These are phyloP conservation scores for Letharia columbiana DNA, from an alignment of 495 filamentous ascomycete genomes.

Conservation along the genomic window DNA sequence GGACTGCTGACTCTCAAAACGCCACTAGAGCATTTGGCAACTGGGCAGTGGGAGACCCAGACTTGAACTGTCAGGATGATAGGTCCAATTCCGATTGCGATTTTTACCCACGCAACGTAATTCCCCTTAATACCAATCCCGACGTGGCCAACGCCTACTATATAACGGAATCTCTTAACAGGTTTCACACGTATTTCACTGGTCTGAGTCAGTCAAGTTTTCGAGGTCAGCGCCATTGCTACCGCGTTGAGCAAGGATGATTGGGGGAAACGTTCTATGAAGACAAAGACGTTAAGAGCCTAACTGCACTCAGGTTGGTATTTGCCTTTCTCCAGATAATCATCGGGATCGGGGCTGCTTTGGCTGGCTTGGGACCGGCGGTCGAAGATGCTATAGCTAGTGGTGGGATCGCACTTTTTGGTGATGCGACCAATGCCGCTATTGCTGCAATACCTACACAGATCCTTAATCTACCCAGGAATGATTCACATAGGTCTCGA, in stretches of 20 bases:
- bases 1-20: not conserved
- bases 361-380: slow-evolving; percentile 22
- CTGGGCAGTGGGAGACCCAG: slow-evolving; percentile 29
- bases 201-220: slow-evolving; percentile 26
- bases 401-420: slow-evolving; percentile 3
- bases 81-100: slow-evolving; percentile 26
- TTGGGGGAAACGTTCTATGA: slow-evolving; percentile 27
- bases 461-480: no score
- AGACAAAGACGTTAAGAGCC: slow-evolving; percentile 27
- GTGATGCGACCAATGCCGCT: slow-evolving; percentile 10
- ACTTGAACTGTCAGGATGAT: slow-evolving; percentile 27
- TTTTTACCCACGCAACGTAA: slow-evolving; percentile 24
- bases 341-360: slow-evolving; percentile 25
- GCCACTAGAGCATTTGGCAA: slow-evolving; percentile 23
- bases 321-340: slow-evolving; percentile 18
- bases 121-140: slow-evolving; percentile 23
- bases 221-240: slow-evolving; percentile 24
- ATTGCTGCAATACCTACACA: not conserved
- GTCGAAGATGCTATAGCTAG: slow-evolving; percentile 13
- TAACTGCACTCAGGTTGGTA: slow-evolving; percentile 20
- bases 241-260: slow-evolving; percentile 27
- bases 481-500: no score
- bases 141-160: slow-evolving; percentile 25
- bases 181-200: slow-evolving; percentile 25
- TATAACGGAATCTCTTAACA: slow-evolving; percentile 24